A percentile compares a stretch with the other conserved stretches of the same genome.
phyloP scores from a whole-genome alignment of 768 basidiomycete species.

The Termitomyces sp. region DNA sequence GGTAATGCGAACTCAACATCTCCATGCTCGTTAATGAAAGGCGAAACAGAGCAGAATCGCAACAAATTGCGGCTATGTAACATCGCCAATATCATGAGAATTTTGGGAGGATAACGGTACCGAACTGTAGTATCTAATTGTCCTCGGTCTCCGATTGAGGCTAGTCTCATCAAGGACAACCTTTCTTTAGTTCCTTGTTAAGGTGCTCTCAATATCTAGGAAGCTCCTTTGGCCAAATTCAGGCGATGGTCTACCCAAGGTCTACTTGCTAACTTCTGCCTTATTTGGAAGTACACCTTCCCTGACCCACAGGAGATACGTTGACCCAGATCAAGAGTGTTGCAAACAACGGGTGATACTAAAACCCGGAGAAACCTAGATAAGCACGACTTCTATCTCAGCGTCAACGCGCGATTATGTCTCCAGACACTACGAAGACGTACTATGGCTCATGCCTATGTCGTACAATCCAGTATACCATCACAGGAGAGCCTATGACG shows the following conservation, averaged over 20 bases:
- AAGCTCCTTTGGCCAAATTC: background rate
- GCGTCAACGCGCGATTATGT: background rate
- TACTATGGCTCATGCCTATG: conserved; percentile 33
- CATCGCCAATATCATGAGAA: background rate
- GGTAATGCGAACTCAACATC: background rate
- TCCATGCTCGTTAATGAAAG: background rate
- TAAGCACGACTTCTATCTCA: background rate
- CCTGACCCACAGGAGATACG: background rate
- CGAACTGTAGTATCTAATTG: background rate
- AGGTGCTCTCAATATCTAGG: background rate
- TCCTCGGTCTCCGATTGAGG: background rate
- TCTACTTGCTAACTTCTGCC: background rate
- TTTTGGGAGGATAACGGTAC: background rate
- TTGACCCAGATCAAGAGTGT: too few species aligned
- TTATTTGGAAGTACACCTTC: background rate
- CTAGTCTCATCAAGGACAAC: background rate
- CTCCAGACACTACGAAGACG: background rate
- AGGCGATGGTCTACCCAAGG: background rate
- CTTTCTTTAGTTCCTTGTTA: background rate
- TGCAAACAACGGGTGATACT: too few species aligned
- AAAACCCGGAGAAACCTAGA: too few species aligned
- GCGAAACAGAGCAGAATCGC: background rate
- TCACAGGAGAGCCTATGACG: conserved; percentile 29
- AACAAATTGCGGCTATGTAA: background rate
- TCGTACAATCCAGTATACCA: conserved; percentile 26